Conservation (phyloP, 305 asterid species). For the Withania somnifera region DNA sequence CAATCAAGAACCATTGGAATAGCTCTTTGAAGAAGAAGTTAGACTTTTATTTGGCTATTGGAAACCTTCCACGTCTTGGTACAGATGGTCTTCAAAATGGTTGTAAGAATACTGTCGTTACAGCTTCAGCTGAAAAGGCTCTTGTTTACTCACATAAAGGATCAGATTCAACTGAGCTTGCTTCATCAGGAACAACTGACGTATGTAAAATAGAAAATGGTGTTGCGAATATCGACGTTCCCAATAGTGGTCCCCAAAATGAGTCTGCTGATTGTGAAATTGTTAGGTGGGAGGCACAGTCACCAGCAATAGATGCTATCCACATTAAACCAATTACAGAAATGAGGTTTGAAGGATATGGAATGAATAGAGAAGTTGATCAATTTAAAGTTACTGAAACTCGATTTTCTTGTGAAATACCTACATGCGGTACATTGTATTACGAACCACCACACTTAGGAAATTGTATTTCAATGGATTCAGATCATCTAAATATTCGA, state of each 20-base stretch:
- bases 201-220: slow-evolving; percentile 24
- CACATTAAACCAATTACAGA: slow-evolving; percentile 15
- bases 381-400: slow-evolving; percentile 17
- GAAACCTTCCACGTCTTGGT: slow-evolving; percentile 64
- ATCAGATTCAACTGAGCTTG: slow-evolving; percentile 23
- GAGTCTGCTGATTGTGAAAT: slow-evolving; percentile 28
- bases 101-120: slow-evolving; percentile 22
- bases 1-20: slow-evolving; percentile 28
- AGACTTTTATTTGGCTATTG: slow-evolving; percentile 65
- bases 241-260: slow-evolving; percentile 15
- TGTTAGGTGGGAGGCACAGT: slow-evolving; percentile 19
- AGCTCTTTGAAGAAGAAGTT: slow-evolving; percentile 20
- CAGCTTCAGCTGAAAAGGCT: slow-evolving; percentile 21
- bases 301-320: slow-evolving; percentile 25
- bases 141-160: slow-evolving; percentile 24
- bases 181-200: slow-evolving; percentile 36
- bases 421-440: slow-evolving; percentile 39
- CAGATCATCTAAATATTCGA: slow-evolving; percentile 27
- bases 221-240: slow-evolving; percentile 19
- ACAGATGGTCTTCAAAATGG: slow-evolving; percentile 36
- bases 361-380: slow-evolving; percentile 17
- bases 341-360: slow-evolving; percentile 18
- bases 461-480: slow-evolving; percentile 21
- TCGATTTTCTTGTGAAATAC: slow-evolving; percentile 19
- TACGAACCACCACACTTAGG: slow-evolving; percentile 63